Conservation (phyloP, 2,329 filamentous ascomycete genomes). For the Pseudodiploospora longispora region DNA sequence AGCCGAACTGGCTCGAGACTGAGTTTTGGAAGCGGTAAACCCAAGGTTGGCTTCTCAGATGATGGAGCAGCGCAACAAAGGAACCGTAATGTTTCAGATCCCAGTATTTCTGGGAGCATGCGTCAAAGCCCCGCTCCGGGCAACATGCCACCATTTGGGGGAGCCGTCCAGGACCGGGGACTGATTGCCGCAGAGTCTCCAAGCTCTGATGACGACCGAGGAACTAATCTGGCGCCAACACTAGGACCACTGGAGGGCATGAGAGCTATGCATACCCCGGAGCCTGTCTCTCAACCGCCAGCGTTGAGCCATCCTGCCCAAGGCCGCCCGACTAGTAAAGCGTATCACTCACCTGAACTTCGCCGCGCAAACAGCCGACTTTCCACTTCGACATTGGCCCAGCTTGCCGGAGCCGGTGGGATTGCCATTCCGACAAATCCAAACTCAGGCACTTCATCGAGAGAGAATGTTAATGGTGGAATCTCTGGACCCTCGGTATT, state of each 20-base stretch:
- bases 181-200: slow-evolving; percentile 42
- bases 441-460: slow-evolving; percentile 20
- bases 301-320: slow-evolving; percentile 70
- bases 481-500: slow-evolving; percentile 40
- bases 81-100: slow-evolving; percentile 41
- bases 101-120: slow-evolving; percentile 20
- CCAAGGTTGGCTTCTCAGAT: slow-evolving; percentile 51
- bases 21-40: slow-evolving; percentile 38
- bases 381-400: slow-evolving; percentile 71
- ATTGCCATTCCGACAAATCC: slow-evolving; percentile 34
- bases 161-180: slow-evolving; percentile 33
- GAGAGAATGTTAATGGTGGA: slow-evolving; percentile 22
- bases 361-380: slow-evolving; percentile 76
- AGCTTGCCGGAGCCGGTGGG: slow-evolving; percentile 65
- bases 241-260: slow-evolving; percentile 36
- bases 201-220: slow-evolving; percentile 49
- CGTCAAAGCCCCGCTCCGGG: slow-evolving; percentile 16
- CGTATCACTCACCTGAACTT: slow-evolving; percentile 68
- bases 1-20: slow-evolving; percentile 49
- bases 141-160: slow-evolving; percentile 28
- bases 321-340: slow-evolving; percentile 57
- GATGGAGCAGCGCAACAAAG: slow-evolving; percentile 35
- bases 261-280: slow-evolving; percentile 54
- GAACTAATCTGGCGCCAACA: slow-evolving; percentile 26
- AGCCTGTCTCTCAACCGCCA: slow-evolving; percentile 71